These are phyloP conservation scores for Immersiella caudata DNA, from an alignment of 495 filamentous ascomycete genomes.

Conservation along the genomic window DNA sequence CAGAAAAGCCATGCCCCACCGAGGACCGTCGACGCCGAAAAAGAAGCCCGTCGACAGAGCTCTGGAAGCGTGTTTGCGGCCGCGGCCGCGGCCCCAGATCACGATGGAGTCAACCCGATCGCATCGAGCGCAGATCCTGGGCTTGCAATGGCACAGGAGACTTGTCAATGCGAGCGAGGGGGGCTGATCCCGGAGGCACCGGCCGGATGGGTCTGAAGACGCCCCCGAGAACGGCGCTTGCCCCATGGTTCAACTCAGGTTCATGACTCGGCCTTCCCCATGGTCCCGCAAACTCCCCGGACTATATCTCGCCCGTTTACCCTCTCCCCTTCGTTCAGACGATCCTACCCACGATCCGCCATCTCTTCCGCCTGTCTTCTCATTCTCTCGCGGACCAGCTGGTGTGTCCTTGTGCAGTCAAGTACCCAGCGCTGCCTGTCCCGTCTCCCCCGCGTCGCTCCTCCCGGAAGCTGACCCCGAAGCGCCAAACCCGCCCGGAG, in stretches of 20 bases:
- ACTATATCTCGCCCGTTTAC: not conserved
- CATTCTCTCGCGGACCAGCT: not conserved
- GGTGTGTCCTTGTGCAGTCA: constrained; percentile 2
- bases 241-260: constrained; percentile 12
- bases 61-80: not conserved
- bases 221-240: constrained; percentile 2
- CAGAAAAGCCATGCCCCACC: not conserved
- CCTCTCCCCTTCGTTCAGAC: not conserved
- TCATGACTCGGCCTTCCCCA: constrained; percentile 18
- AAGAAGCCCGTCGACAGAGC: not conserved
- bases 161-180: not conserved
- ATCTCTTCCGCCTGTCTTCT: not conserved
- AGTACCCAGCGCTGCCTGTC: not conserved
- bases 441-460: not conserved
- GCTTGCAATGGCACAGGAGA: not conserved
- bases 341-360: not conserved
- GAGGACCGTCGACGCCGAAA: not conserved
- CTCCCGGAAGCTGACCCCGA: not conserved
- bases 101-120: not conserved
- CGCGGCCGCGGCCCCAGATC: not conserved
- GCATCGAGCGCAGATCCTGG: not conserved
- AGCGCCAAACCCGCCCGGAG: not conserved
- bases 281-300: constrained; percentile 7
- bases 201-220: not conserved
- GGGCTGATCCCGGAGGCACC: not conserved